Base-by-base conservation (phyloP, 371 early-diverging fungal species). In the Circinella minor region DNA sequence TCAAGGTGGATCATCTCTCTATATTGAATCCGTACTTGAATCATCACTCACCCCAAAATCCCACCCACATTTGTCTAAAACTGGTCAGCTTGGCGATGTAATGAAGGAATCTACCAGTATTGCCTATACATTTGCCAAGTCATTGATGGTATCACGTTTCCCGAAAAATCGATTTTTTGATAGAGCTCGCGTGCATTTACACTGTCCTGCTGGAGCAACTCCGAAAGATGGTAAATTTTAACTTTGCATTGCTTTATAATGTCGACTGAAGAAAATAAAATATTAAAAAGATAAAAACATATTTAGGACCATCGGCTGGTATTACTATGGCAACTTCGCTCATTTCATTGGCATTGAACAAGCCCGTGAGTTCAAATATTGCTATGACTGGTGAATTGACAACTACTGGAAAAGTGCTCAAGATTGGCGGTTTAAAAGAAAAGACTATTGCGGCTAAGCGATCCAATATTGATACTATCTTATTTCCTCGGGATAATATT, bases 371-470 rank as follows among this genome's bases (percentile, higher is more conserved):
- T 17, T 85, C 90, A 6, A 88, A 94, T 43, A 90, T 96, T 65
- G 96, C 97, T 55, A 98, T 98, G 98, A 98, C 99, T 6, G 99
- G 99, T 73, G 99, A 98, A 83, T 78, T 98, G 49, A 98, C 99
- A 2, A 85, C 98, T 60, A 97, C 97, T 0, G 99, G 99, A 62
- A 95, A 96, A 68, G 93, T 98, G 17, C 86, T 98, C 64, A 94
- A 96, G 86, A 97, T 98, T 74, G 99, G 99, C 43, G 99, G 99
- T 14, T 85, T 98, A 60, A 96, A 96, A 73, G 99, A 98, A 73
- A 98, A 98, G 86, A 91, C 95, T 5, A 97, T 98, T 74, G 98
- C 98, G 9, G 99, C 99, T 67, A 96, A 97, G 76, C 89, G 98
- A 20, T 89, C 92, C 27, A 96, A 96, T 6, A 94, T 97, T 46